phyloP scores from a whole-genome alignment of 169 alveolate species.

The Ichthyophthirius multifiliis region DNA sequence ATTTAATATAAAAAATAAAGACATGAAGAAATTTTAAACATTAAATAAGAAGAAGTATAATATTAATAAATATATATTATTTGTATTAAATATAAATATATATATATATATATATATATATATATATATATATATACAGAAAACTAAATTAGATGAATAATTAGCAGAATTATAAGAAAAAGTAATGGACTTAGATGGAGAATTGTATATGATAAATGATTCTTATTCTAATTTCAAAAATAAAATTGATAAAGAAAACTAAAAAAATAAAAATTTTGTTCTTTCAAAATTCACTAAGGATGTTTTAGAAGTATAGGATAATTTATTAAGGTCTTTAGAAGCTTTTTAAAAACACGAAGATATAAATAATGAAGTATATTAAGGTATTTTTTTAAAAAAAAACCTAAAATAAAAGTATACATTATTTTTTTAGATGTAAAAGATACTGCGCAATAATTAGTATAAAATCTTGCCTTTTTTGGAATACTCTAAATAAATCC shows the following conservation, averaged over 20 bases:
- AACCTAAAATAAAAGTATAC: too few species aligned
- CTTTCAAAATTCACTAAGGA: slow-evolving; percentile 82
- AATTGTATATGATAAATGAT: background rate
- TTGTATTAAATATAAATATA: too few species aligned
- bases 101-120: too few species aligned
- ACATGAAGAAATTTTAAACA: too few species aligned
- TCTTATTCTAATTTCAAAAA: background rate
- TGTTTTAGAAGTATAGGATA: slow-evolving; percentile 78
- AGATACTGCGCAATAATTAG: too few species aligned
- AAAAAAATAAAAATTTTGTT: slow-evolving; percentile 48
- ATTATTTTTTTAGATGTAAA: too few species aligned
- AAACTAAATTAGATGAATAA: too few species aligned
- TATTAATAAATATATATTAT: too few species aligned
- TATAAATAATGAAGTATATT: slow-evolving; percentile 41
- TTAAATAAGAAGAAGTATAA: too few species aligned
- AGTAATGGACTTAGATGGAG: background rate
- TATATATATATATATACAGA: too few species aligned
- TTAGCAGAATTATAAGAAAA: slow-evolving; percentile 9
- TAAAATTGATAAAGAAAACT: slow-evolving; percentile 4
- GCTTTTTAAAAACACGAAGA: slow-evolving; percentile 32
- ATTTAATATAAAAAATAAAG: too few species aligned
- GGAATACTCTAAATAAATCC: slow-evolving; percentile 84
- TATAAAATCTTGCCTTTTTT: too few species aligned
- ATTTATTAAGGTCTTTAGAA: slow-evolving; percentile 65
- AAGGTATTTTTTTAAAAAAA: slow-evolving; percentile 37